phyloP scores from a whole-genome alignment of 768 basidiomycete species.

The Rubroboletus satanas region DNA sequence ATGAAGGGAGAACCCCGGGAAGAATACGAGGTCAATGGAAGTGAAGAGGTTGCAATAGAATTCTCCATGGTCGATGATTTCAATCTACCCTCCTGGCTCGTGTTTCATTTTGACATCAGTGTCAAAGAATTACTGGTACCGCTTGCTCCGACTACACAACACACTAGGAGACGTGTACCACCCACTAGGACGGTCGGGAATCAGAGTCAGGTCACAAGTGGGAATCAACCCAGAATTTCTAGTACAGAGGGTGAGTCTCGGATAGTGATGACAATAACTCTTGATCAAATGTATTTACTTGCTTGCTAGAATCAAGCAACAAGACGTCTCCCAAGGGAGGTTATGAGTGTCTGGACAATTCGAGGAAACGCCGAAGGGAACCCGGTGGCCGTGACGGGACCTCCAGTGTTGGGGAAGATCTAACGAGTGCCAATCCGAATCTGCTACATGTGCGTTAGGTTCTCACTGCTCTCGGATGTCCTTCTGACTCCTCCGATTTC shows the following conservation, averaged over 20 bases:
- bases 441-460: conserved; percentile 1
- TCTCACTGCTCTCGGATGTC: no score
- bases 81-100: conserved; percentile 8
- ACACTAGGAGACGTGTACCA: not conserved
- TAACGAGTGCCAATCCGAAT: not conserved
- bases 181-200: not conserved
- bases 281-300: not conserved
- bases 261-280: not conserved
- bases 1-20: not conserved
- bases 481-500: not conserved
- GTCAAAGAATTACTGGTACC: not conserved
- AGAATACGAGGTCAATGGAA: not conserved
- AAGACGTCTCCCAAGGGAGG: not conserved
- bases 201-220: not conserved
- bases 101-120: conserved; percentile 11
- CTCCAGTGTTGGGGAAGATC: not conserved
- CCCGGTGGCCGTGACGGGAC: not conserved
- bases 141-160: not conserved
- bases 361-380: not conserved
- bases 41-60: not conserved
- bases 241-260: not conserved
- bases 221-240: not conserved
- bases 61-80: conserved; percentile 15
- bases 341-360: not conserved
- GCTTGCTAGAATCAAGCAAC: not conserved